Evolutionary conservation across 2,329 filamentous ascomycete species (phyloP).

Genomic region (Neonectria faginata): DNA sequence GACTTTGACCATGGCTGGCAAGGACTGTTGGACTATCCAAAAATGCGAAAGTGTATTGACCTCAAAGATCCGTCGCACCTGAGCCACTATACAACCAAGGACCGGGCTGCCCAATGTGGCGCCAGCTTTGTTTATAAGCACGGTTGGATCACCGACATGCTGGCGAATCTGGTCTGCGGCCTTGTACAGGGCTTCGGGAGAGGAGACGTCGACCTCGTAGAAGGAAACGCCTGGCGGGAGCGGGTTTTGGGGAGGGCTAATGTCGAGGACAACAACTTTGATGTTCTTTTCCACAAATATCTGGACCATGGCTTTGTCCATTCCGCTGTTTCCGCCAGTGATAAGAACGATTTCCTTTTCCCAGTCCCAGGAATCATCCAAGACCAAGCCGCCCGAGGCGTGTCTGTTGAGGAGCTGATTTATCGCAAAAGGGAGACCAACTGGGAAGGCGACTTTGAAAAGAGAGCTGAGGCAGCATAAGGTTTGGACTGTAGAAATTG

Average conservation of each 20-base stretch:
- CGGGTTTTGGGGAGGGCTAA: background rate
- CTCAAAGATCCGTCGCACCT: constrained; percentile 57
- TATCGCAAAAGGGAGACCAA: constrained; percentile 4
- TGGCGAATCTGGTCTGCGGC: constrained; percentile 20
- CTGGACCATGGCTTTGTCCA: constrained; percentile 16
- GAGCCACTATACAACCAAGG: constrained; percentile 5
- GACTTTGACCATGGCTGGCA: constrained; percentile 67
- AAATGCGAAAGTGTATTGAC: constrained; percentile 75
- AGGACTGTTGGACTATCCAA: constrained; percentile 69
- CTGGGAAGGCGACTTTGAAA: background rate
- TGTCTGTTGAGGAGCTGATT: constrained; percentile 6
- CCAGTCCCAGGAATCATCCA: constrained; percentile 9
- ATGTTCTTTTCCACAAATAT: constrained; percentile 18
- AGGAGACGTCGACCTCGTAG: constrained; percentile 28
- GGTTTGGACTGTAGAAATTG: background rate
- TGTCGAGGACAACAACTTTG: constrained; percentile 26
- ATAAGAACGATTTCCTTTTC: constrained; percentile 21
- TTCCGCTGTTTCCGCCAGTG: constrained; percentile 27
- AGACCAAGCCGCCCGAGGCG: background rate
- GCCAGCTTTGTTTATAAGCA: constrained; percentile 35
- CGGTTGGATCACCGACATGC: constrained; percentile 28
- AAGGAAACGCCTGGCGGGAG: constrained; percentile 15
- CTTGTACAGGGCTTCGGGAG: constrained; percentile 14
- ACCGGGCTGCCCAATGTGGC: constrained; percentile 13
- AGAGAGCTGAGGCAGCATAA: background rate